These are phyloP conservation scores for Fonsecaea pedrosoi DNA, from an alignment of 2,329 filamentous ascomycete genomes.

Conservation along the genomic window DNA sequence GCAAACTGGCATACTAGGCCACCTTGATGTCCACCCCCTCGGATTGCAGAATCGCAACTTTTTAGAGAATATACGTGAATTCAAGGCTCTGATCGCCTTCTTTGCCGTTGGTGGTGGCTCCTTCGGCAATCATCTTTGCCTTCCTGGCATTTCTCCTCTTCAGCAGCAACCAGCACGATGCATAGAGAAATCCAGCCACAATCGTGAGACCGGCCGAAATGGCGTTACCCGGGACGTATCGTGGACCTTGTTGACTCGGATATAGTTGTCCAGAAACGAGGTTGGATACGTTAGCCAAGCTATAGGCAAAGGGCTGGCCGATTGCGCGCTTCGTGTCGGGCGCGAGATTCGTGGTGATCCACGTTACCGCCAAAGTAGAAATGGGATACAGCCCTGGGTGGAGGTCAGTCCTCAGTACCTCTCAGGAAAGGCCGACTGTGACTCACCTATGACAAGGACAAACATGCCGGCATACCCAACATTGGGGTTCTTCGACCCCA, in stretches of 20 bases:
- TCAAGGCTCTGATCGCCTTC: constrained; percentile 41
- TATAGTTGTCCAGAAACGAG: constrained; percentile 47
- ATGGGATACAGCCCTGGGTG: constrained; percentile 41
- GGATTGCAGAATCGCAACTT: not conserved
- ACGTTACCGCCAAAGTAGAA: constrained; percentile 41
- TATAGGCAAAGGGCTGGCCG: constrained; percentile 44
- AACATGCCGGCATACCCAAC: constrained; percentile 49
- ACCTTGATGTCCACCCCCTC: no score
- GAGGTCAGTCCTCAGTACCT: constrained; percentile 20
- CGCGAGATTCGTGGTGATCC: constrained; percentile 46
- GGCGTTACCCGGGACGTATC: constrained; percentile 44
- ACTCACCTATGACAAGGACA: constrained; percentile 36
- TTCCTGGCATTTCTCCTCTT: constrained; percentile 42
- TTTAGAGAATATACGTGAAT: constrained; percentile 41
- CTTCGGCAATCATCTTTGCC: constrained; percentile 42
- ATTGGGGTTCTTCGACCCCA: constrained; percentile 41
- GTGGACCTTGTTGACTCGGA: constrained; percentile 43
- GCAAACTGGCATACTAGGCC: no score
- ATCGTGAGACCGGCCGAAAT: constrained; percentile 40
- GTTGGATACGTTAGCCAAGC: constrained; percentile 42
- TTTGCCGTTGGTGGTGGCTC: constrained; percentile 41
- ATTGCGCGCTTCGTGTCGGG: constrained; percentile 47
- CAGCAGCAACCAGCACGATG: constrained; percentile 42
- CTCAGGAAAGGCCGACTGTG: not conserved
- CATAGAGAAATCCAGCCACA: constrained; percentile 39